Base-by-base conservation (phyloP, 2,329 filamentous ascomycete species). In the Orbilia ellipsospora region DNA sequence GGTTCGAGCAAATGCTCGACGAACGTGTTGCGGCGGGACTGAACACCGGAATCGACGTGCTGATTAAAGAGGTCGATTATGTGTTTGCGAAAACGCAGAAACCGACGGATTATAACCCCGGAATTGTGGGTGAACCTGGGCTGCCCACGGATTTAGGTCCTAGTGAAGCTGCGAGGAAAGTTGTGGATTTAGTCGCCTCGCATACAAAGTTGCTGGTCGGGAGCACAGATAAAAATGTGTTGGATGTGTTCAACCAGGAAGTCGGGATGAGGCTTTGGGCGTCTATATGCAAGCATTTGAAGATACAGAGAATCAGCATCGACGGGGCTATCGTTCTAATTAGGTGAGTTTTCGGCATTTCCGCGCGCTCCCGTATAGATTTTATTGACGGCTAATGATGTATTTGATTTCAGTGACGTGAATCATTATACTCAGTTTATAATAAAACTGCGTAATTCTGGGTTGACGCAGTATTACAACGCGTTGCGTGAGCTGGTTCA, bases 41-140 rank as follows among this genome's bases (percentile, higher is more conserved):
- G 77, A 97, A 97, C 83, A 97, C 96, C 84, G 95, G 95, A 78
- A 98, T 99, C 77, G 94, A 99, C 80, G 95, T 74, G 54, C 87
- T 99, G 51, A 98, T 99, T 91, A 93, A 96, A 80, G 95, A 99
- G 83, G 94, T 98, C 28, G 95, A 99, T 82, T 97, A 96, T 81
- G 87, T 99, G 42, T 93, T 93, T 79, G 93, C 92, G 16, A 97
- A 94, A 0, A 92, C 90, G 1, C 95, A 99, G 82, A 84, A 87
- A 23, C 90, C 93, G 0, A 91, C 91, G 0, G 95, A 99, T 83
- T 99, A 95, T 83, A 97, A 98, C 80, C 94, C 95, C 0, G 84
- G 82, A 1, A 79, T 82, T 2, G 60, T 78, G 10, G 82, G 81
- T 1, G 79, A 80, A 56, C 79, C 82, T 78, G 31, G 76, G 73